Evolutionary conservation across 73 alveolate species (phyloP).

Genomic region (Paramecium primaurelia): DNA sequence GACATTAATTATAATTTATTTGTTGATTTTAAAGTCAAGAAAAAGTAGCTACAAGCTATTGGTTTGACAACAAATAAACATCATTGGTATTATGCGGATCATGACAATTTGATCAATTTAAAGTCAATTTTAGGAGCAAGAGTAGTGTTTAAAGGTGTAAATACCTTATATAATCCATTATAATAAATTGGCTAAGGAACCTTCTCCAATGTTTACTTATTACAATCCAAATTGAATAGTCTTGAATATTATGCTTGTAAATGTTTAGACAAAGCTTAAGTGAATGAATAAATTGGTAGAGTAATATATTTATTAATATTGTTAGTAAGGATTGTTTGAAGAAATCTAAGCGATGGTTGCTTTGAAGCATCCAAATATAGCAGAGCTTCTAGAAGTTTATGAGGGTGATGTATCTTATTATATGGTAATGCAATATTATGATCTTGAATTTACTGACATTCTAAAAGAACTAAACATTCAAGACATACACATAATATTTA

Average conservation of each 20-base stretch:
- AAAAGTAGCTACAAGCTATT: neutral
- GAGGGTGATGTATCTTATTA: slow-evolving; percentile 35
- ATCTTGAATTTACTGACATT: neutral
- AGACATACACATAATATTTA: neutral
- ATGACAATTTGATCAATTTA: neutral
- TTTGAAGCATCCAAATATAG: neutral
- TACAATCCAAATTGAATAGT: neutral
- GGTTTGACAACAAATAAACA: neutral
- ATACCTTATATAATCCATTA: neutral
- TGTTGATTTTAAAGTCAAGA: neutral
- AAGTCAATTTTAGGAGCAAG: slow-evolving; percentile 1
- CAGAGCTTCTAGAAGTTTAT: neutral
- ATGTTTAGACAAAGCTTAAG: neutral
- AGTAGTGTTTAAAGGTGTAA: neutral
- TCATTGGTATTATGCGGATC: slow-evolving; percentile 20
- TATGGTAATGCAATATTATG: neutral
- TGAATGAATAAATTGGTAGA: neutral
- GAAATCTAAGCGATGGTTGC: slow-evolving; percentile 2
- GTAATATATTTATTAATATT: neutral
- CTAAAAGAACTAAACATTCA: neutral
- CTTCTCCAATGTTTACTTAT: slow-evolving; percentile 20
- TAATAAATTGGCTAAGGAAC: slow-evolving; percentile 24
- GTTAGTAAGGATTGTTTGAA: neutral
- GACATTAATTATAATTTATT: neutral
- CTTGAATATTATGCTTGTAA: neutral